phyloP scores from a whole-genome alignment of 805 yeast species.

The Zygosaccharomyces lentus region DNA sequence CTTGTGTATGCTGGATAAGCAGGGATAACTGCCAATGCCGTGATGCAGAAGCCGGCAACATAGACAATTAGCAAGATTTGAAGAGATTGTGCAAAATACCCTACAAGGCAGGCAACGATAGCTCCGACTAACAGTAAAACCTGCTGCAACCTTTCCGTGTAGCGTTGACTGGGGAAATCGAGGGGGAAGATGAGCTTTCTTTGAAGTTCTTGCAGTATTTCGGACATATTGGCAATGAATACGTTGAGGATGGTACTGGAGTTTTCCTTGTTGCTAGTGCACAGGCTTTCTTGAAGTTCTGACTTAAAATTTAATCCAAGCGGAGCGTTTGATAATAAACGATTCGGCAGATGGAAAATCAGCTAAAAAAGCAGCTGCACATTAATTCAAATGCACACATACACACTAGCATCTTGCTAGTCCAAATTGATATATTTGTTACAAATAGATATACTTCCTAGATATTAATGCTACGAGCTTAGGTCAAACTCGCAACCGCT shows the following conservation, averaged over 20 bases:
- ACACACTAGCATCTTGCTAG: no score
- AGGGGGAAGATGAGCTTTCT: conserved; percentile 32
- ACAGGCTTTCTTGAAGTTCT: not conserved
- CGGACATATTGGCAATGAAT: conserved; percentile 28
- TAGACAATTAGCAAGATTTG: conserved; percentile 38
- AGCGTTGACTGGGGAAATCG: conserved; percentile 33
- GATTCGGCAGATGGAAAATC: no score
- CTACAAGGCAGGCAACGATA: conserved; percentile 43
- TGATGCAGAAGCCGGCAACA: conserved; percentile 34
- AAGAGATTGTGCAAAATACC: conserved; percentile 47
- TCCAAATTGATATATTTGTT: no score
- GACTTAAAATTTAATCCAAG: not conserved
- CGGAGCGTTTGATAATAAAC: not conserved
- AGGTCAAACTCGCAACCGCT: no score
- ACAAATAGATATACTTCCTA: no score
- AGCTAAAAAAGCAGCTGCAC: no score
- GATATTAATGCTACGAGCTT: no score
- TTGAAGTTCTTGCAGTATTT: conserved; percentile 26
- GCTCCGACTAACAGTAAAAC: conserved; percentile 23
- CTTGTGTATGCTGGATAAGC: conserved; percentile 55
- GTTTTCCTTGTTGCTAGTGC: not conserved
- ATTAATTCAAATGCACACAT: no score
- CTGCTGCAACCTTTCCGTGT: conserved; percentile 17
- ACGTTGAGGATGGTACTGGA: not conserved
- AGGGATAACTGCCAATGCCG: conserved; percentile 46